Conservation (phyloP, 805 yeast genomes). For the Ogataea dorogensis region DNA sequence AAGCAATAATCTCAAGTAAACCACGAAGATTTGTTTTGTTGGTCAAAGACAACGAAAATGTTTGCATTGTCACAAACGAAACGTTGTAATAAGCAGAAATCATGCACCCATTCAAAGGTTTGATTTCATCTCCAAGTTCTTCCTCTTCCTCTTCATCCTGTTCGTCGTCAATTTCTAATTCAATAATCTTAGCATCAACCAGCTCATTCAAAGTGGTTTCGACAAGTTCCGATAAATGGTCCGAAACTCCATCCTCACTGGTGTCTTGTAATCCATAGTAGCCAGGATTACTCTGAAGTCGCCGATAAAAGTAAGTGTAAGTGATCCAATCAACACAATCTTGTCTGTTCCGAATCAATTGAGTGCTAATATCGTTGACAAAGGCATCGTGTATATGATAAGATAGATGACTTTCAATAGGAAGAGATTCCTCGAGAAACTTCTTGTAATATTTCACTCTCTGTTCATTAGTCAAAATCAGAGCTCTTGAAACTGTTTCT, state of each 20-base stretch:
- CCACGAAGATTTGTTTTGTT: conserved; percentile 57
- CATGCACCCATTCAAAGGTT: conserved; percentile 67
- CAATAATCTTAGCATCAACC: conserved; percentile 58
- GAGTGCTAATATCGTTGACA: conserved; percentile 68
- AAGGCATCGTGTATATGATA: conserved; percentile 62
- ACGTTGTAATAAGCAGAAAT: conserved; percentile 74
- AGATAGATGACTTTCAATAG: conserved; percentile 76
- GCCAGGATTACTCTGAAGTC: conserved; percentile 81
- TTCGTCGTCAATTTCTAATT: conserved; percentile 44
- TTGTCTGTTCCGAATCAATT: conserved; percentile 64
- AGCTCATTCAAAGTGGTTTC: conserved; percentile 70
- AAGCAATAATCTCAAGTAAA: conserved; percentile 61
- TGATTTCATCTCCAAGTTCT: conserved; percentile 42
- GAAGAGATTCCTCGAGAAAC: conserved; percentile 71
- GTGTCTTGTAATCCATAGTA: conserved; percentile 76
- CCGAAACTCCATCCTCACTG: conserved; percentile 69
- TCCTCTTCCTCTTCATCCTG: conserved; percentile 38
- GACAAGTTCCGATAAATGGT: conserved; percentile 77
- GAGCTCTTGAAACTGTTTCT: conserved; percentile 36
- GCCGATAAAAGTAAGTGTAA: conserved; percentile 74
- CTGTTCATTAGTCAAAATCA: conserved; percentile 55
- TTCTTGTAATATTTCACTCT: conserved; percentile 64
- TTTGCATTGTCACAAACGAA: conserved; percentile 64
- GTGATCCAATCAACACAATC: conserved; percentile 92
- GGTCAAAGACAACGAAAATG: conserved; percentile 49